Base-by-base conservation (phyloP, 2,329 filamentous ascomycete genomes). In the Fusarium tupiense region DNA sequence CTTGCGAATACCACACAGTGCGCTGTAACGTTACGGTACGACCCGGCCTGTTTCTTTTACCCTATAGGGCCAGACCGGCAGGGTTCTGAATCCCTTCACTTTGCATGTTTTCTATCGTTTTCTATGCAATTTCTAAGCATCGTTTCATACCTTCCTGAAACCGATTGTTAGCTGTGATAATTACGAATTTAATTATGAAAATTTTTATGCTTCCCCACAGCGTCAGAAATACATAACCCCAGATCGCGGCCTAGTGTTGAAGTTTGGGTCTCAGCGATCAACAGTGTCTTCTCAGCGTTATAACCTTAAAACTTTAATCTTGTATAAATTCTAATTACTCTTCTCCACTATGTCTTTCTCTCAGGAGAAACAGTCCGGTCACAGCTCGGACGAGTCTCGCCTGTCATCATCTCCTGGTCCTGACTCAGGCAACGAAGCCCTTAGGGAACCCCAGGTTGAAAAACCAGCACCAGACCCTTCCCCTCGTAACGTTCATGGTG, bases 251-350 rank as follows among this genome's bases (percentile, higher is more conserved):
- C 19, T n/a, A 12, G 4, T 0, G 22, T 5, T n/a, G 1, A 4
- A 2, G 1, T 4, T 9, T 2, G 6, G 1, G 2, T 22, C 7
- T 8, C 12, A 4, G 9, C 5, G 0, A 10, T 29, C 12, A 49
- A 2, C 3, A 20, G 2, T 24, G 12, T 24, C 20, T 13, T 4
- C 4, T 16, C 3, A 50, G 43, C 24, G 11, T 31, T 24, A 17
- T 3, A 20, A n/a, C 31, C 10, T 47, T 29, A 24, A 24, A 22
- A 8, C 7, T 29, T 37, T n/a, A 12, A 46, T 58, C 8, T 31
- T 19, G 2, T 40, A 26, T 8, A 2, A 7, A 6, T 20, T 0
- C 1, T 49, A 8, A 22, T 19, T 19, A 10, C 3, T 33, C 1
- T 33, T 33, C 29, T 50, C 31, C 10, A 20, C 2, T 3, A 60